These are phyloP conservation scores for Monoraphidium neglectum DNA, from an alignment of 139 green algal genomes.

Conservation along the genomic window DNA sequence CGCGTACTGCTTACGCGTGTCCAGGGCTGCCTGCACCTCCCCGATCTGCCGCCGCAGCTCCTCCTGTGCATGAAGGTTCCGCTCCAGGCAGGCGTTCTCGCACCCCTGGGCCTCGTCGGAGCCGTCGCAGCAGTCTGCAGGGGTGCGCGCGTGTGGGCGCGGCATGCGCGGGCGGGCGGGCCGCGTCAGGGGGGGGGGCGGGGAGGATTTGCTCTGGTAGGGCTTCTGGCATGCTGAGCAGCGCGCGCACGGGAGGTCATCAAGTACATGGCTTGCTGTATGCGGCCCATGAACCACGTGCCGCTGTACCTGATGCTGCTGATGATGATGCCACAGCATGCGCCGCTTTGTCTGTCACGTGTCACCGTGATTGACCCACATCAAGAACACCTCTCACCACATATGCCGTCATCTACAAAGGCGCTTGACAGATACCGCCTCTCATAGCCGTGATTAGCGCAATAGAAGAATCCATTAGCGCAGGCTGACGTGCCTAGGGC, in stretches of 20 bases:
- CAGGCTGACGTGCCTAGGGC: slow-evolving; percentile 86
- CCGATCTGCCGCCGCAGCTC: slow-evolving; percentile 49
- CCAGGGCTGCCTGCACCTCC: slow-evolving; percentile 38
- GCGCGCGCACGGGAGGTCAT: too few relatives aligned
- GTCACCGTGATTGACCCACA: too few relatives aligned
- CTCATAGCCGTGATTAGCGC: slow-evolving; percentile 75
- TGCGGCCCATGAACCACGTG: too few relatives aligned
- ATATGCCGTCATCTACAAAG: slow-evolving; percentile 94
- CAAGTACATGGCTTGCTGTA: too few relatives aligned
- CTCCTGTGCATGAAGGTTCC: slow-evolving; percentile 48
- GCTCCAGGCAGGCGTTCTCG: slow-evolving; percentile 76
- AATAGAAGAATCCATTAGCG: slow-evolving; percentile 84
- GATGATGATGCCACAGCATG: too few relatives aligned
- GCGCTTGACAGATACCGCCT: slow-evolving; percentile 64
- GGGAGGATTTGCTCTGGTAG: too few relatives aligned
- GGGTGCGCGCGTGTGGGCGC: too few relatives aligned
- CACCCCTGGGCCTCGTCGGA: slow-evolving; percentile 82
- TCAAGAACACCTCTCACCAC: slow-evolving; percentile 58
- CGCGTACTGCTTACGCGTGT: slow-evolving; percentile 39
- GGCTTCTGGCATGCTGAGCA: too few relatives aligned
- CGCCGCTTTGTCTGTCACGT: too few relatives aligned
- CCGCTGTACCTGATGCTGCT: too few relatives aligned
- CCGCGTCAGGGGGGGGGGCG: too few relatives aligned
- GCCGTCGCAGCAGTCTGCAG: slow-evolving; percentile 96
- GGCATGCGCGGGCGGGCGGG: too few relatives aligned